These are phyloP conservation scores for Dianthus caryophyllus DNA, from an alignment of 148 eudicot species.

Conservation along the genomic window DNA sequence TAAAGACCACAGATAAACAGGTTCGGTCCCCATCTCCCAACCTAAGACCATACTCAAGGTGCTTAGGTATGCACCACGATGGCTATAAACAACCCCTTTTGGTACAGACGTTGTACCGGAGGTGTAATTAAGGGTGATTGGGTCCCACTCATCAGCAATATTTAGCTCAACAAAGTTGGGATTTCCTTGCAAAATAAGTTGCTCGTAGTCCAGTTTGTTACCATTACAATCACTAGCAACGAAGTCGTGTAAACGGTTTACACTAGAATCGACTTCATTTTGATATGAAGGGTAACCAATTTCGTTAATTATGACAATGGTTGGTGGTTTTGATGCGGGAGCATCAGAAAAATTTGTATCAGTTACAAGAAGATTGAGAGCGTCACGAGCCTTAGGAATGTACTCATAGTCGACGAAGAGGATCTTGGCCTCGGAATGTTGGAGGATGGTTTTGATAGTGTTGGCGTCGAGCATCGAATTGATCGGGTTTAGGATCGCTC, in stretches of 20 bases:
- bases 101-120: constrained; percentile 84
- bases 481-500: constrained; percentile 75
- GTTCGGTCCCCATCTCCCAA: constrained; percentile 73
- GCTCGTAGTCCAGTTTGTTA: constrained; percentile 54
- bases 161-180: constrained; percentile 29
- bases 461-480: constrained; percentile 67
- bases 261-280: background rate
- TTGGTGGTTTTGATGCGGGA: constrained; percentile 21
- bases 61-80: constrained; percentile 75
- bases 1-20: constrained; percentile 73
- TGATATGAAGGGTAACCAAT: constrained; percentile 28
- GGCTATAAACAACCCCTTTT: constrained; percentile 84
- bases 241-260: constrained; percentile 4
- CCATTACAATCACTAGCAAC: background rate
- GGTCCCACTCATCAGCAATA: constrained; percentile 62
- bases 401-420: constrained; percentile 65
- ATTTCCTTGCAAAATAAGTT: constrained; percentile 40
- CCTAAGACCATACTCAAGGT: constrained; percentile 66
- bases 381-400: constrained; percentile 45
- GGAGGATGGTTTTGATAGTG: constrained; percentile 60
- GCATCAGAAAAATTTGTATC: background rate
- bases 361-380: constrained; percentile 38
- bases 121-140: constrained; percentile 72
- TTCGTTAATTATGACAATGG: constrained; percentile 56
- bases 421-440: constrained; percentile 68